Evolutionary conservation across 108 stramenopile genomes (phyloP), one percentile per base, ranked within the genome.

Genomic region (Cylindrotheca fusiformis): DNA sequence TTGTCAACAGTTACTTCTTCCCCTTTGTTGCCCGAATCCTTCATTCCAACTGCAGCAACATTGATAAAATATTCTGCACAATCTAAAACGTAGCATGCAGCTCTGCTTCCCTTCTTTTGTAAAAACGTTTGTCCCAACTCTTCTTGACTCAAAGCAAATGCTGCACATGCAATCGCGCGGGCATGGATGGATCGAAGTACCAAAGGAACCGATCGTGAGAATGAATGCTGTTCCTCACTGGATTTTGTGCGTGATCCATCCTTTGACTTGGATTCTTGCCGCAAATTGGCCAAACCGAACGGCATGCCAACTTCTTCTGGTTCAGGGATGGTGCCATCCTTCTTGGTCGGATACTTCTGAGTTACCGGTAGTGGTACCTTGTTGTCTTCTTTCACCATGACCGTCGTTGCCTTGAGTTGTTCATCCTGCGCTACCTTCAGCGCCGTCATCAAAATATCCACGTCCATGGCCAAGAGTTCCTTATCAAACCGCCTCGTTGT

Each of bases 351-450:
- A 76, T 36, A 76, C 68, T 52, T 62, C 49, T 55, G 61, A 10
- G 32, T 51, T 27, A 30, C 55, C 14, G 78, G 62, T 78, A 94
- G 65, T 6, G 93, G 88, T 44, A 80, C 77, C 50, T 91, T 90
- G 47, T 63, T 75, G 47, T 88, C 90, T 26, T 84, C 90, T n/a
- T 56, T 57, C 0, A 88, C 82, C 65, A 91, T 82, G 25, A 81
- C 78, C 6, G 71, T 52, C 10, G 93, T 90, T 8, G 84, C 88
- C 64, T 82, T 85, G 48, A 94, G 76, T 58, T 91, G 90, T 70
- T 94, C 93, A 33, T 94, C 93, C 60, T 94, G 90, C 6, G 93
- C 86, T 2, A 94, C 83, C 58, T 94, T 94, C 27, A 91, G 53
- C 18, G 84, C 86, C 8, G 83, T 91, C 79, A 91, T 85, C 29